phyloP scores from a whole-genome alignment of 305 asterid genomes.

The Andrographis paniculata region DNA sequence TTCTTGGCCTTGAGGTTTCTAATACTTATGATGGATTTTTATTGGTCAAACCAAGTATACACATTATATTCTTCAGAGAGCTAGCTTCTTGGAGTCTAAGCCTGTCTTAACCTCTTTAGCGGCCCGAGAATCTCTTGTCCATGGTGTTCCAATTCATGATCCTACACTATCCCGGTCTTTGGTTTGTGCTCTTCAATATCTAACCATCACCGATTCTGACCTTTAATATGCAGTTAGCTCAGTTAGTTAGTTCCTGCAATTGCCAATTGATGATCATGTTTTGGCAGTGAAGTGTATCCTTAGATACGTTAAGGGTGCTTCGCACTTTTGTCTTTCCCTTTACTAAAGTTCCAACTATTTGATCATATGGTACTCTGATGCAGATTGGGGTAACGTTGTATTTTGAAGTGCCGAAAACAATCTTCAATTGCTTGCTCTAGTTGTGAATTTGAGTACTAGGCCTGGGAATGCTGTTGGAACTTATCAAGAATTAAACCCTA shows the following conservation, averaged over 20 bases:
- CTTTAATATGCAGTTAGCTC: neutral
- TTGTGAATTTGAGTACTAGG: constrained; percentile 15
- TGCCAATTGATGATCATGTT: neutral
- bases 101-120: neutral
- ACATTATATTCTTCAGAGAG: neutral
- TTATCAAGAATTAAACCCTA: too few relatives aligned
- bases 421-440: constrained; percentile 7
- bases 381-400: neutral
- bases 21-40: neutral
- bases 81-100: neutral
- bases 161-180: neutral
- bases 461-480: too few relatives aligned
- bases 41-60: neutral
- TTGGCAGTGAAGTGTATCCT: neutral
- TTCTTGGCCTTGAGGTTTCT: neutral
- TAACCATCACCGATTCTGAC: neutral
- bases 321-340: too few relatives aligned
- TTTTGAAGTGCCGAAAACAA: constrained; percentile 1
- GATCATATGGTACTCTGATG: neutral
- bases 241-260: neutral
- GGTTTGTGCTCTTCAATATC: neutral
- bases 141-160: neutral
- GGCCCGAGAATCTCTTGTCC: neutral
- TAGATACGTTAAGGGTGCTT: neutral
- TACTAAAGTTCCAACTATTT: too few relatives aligned